A percentile compares a stretch with the other conserved stretches of the same genome.
These are phyloP conservation scores for Fusarium odoratissimum DNA, from an alignment of 2,329 filamentous ascomycete species.

Conservation along the genomic window DNA sequence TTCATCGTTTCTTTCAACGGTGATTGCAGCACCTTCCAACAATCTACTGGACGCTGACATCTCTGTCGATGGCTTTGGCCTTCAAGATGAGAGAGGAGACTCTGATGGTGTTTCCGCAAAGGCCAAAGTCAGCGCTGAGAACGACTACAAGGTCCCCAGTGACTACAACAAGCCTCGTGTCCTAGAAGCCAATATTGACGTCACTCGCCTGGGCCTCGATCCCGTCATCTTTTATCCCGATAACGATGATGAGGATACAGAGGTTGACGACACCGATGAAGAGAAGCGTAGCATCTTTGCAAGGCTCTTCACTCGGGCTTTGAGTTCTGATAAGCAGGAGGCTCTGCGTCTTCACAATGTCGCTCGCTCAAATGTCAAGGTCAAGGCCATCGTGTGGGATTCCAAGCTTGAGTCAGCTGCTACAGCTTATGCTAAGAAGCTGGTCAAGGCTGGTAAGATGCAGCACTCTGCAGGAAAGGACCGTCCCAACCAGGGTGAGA, in stretches of 20 bases:
- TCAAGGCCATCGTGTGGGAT: slow-evolving; percentile 30
- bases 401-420: slow-evolving; percentile 22
- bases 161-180: not conserved
- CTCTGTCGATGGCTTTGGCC: not conserved
- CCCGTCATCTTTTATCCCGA: not conserved
- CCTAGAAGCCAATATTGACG: not conserved
- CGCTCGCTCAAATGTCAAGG: slow-evolving; percentile 30
- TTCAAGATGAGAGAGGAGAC: not conserved
- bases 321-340: slow-evolving; percentile 31
- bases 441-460: slow-evolving; percentile 31
- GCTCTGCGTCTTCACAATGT: slow-evolving; percentile 32
- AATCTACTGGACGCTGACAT: not conserved
- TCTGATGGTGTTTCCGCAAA: not conserved
- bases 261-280: not conserved
- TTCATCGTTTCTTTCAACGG: not conserved
- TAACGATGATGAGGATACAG: not conserved
- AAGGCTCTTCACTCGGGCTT: slow-evolving; percentile 6
- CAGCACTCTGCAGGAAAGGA: slow-evolving; percentile 13
- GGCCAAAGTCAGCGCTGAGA: not conserved
- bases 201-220: not conserved
- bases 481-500: slow-evolving; percentile 38
- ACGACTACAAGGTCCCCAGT: not conserved
- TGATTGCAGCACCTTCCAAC: slow-evolving; percentile 9
- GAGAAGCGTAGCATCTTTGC: not conserved
- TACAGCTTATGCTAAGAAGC: slow-evolving; percentile 25